Evolutionary conservation across 192 early-diverging fungal species (phyloP).

Genomic region (Diversispora eburnea): DNA sequence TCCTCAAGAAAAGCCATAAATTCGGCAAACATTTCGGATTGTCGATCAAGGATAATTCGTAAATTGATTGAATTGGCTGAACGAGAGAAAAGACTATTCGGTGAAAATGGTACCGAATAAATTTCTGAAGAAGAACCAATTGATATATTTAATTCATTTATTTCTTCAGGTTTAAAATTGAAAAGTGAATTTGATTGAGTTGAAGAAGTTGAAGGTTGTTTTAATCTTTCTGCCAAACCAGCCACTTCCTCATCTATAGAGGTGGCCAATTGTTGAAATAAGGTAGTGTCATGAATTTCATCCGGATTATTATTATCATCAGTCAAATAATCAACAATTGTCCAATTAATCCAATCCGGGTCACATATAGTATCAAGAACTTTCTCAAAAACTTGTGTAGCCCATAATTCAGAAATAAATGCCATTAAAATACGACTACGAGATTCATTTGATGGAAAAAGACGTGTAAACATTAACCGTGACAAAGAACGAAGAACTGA

Average conservation of each 20-base stretch:
- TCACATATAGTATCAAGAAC: constrained; percentile 45
- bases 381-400: constrained; percentile 45
- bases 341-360: constrained; percentile 51
- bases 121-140: not conserved
- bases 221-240: constrained; percentile 18
- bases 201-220: constrained; percentile 1
- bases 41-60: constrained; percentile 1
- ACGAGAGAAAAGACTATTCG: not conserved
- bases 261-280: constrained; percentile 19
- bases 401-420: constrained; percentile 50
- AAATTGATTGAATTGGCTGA: not conserved
- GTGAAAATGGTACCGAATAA: not conserved
- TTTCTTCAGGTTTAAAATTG: constrained; percentile 6
- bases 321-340: constrained; percentile 47
- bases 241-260: constrained; percentile 20
- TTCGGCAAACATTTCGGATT: constrained; percentile 1
- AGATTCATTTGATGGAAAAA: constrained; percentile 42
- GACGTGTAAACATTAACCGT: constrained; percentile 34
- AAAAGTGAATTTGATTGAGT: not conserved
- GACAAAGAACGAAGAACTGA: constrained; percentile 30
- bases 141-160: not conserved
- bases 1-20: constrained; percentile 28
- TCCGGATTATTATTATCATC: constrained; percentile 12
- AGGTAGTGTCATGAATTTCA: constrained; percentile 7
- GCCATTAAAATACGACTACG: constrained; percentile 39